Evolutionary conservation across 106 monocot genomes (phyloP), one percentile per base, ranked within the genome.

Genomic region (Narthecium ossifragum): DNA sequence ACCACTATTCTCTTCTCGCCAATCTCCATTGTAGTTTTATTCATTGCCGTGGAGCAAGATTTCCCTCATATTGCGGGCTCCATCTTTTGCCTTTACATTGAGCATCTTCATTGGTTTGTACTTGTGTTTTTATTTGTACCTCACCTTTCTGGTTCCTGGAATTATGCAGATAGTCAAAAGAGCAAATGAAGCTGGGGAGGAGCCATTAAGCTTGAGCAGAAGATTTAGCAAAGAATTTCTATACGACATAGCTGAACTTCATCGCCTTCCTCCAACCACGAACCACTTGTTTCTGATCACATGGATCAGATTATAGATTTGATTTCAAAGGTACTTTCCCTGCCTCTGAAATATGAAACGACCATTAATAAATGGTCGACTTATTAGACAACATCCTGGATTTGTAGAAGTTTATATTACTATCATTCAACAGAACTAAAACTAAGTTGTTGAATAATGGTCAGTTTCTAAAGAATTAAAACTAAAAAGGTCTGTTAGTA

Each of bases 261-360:
- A 90, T 51, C 90, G 96, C 63, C 71, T 86, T 14, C 75, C 78
- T 63, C 90, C 90, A 48, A 90, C 86, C 67, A 81, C 54, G 83
- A 96, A 67, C 96, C 96, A 25, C 83, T 83, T 28, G 96, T 96
- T 4, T 80, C 90, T 66, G 84, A 86, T 52, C 84, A 86, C 63
- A 84, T 96, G 10, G 73, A 86, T 1, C 90, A 90, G 22, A 96
- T 96, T 32, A 78, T 57, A 31, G 73, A 86, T 33, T 64, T 96
- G 86, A 86, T 90, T 70, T 34, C 77, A 14, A 60, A 79, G 90
- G 93, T 94, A 69, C n/a, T n/a, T n/a, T n/a, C n/a, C n/a, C n/a
- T n/a, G n/a, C n/a, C n/a, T n/a, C n/a, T n/a, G n/a, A n/a, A n/a
- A n/a, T n/a, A n/a, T n/a, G n/a, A n/a, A n/a, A n/a, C n/a, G n/a